phyloP scores from a whole-genome alignment of 768 basidiomycete species.

The Tephrocybe rancida region DNA sequence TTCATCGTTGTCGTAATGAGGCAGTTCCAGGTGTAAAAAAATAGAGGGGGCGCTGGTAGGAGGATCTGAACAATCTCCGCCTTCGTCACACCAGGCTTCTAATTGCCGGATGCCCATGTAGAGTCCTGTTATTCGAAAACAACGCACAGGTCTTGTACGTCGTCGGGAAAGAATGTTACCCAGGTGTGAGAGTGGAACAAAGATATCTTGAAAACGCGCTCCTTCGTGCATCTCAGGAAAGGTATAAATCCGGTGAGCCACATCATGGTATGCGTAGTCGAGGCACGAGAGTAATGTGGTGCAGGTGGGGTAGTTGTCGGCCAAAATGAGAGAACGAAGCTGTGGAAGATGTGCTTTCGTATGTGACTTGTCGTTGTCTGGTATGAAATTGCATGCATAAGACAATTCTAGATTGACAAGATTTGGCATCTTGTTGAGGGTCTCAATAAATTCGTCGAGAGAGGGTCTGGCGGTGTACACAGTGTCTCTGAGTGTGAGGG shows the following conservation, averaged over 20 bases:
- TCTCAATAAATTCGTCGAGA: background rate
- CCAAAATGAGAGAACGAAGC: background rate
- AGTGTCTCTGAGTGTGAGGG: background rate
- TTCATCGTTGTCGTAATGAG: too few relatives aligned
- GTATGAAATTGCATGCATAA: background rate
- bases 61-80: background rate
- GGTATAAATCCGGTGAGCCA: background rate
- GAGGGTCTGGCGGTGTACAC: background rate
- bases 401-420: background rate
- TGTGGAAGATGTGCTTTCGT: background rate
- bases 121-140: background rate
- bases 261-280: background rate
- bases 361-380: background rate
- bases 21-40: background rate
- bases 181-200: background rate
- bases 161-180: background rate
- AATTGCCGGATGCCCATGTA: background rate
- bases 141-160: background rate
- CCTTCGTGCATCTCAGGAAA: background rate
- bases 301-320: background rate
- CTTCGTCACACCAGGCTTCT: background rate
- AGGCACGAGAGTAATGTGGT: background rate
- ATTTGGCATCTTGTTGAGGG: background rate
- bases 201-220: background rate
- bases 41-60: background rate